phyloP scores from a whole-genome alignment of 768 basidiomycete genomes.

The Pleurotus cornucopiae region DNA sequence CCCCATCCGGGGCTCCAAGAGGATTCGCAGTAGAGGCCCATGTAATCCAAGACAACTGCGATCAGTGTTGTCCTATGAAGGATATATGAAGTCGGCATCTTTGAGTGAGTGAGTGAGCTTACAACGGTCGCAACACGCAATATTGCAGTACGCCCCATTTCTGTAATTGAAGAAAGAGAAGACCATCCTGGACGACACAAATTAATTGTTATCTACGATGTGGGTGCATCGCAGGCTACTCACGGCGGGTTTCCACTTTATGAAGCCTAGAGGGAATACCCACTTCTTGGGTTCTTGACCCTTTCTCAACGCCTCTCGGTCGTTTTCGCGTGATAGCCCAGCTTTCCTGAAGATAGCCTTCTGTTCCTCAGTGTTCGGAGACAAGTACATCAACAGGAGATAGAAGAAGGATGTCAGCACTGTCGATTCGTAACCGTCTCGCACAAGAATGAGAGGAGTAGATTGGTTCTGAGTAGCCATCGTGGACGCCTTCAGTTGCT shows the following conservation, averaged over 20 bases:
- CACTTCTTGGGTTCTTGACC: slow-evolving; percentile 50
- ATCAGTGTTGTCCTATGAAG: slow-evolving; percentile 46
- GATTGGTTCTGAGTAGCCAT: slow-evolving; percentile 48
- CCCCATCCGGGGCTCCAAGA: slow-evolving; percentile 69
- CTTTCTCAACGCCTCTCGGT: slow-evolving; percentile 35
- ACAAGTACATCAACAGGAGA: slow-evolving; percentile 67
- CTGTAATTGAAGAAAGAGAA: slow-evolving; percentile 69
- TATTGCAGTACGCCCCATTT: slow-evolving; percentile 78
- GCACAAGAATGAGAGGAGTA: slow-evolving; percentile 62
- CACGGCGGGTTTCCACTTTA: slow-evolving; percentile 61
- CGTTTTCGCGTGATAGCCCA: slow-evolving; percentile 56
- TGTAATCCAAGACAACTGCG: slow-evolving; percentile 58
- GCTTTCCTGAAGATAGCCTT: slow-evolving; percentile 52
- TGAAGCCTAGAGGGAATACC: slow-evolving; percentile 65
- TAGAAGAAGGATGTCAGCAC: slow-evolving; percentile 79
- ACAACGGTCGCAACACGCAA: slow-evolving; percentile 53
- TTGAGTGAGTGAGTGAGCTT: neutral
- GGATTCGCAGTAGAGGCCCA: slow-evolving; percentile 68
- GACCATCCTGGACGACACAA: slow-evolving; percentile 41
- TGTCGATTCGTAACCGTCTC: slow-evolving; percentile 75
- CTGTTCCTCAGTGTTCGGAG: slow-evolving; percentile 58
- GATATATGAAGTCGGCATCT: neutral
- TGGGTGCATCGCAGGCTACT: slow-evolving; percentile 8
- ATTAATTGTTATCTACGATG: neutral
- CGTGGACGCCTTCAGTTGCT: neutral